phyloP scores from a whole-genome alignment of 306 rosid species.

The Alnus rubra region DNA sequence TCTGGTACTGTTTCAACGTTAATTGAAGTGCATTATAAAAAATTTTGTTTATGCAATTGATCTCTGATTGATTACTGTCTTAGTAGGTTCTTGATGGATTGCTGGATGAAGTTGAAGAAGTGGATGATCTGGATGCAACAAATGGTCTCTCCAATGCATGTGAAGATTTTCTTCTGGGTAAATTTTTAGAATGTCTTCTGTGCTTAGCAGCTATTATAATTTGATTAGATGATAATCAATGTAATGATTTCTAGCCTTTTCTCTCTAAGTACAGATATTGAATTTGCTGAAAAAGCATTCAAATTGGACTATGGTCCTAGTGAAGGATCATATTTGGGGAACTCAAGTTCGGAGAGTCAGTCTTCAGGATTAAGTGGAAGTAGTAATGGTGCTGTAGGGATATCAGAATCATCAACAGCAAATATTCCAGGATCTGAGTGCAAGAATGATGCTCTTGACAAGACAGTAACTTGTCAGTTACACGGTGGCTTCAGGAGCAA shows the following conservation, averaged over 20 bases:
- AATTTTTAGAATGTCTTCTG: constrained; percentile 12
- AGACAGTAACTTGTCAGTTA: constrained; percentile 38
- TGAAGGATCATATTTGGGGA: constrained; percentile 50
- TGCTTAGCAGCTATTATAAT: constrained; percentile 18
- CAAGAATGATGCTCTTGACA: constrained; percentile 49
- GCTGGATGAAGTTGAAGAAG: constrained; percentile 78
- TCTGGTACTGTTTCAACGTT: background rate
- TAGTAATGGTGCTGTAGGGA: constrained; percentile 60
- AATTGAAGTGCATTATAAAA: background rate
- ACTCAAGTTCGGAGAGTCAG: constrained; percentile 64
- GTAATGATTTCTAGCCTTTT: constrained; percentile 3
- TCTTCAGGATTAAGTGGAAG: constrained; percentile 83
- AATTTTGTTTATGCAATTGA: constrained; percentile 12
- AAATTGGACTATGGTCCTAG: constrained; percentile 43
- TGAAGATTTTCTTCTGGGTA: constrained; percentile 82
- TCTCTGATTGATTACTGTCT: constrained; percentile 38
- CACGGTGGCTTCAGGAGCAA: constrained; percentile 48
- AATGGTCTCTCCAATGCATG: constrained; percentile 58
- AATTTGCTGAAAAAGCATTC: constrained; percentile 51
- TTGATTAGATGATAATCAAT: background rate
- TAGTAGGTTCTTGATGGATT: constrained; percentile 86
- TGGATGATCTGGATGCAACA: constrained; percentile 62
- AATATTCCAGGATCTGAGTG: constrained; percentile 58
- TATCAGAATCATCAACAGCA: constrained; percentile 59
- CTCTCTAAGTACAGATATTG: constrained; percentile 57